Evolutionary conservation across 2,329 filamentous ascomycete species (phyloP), one percentile per base, ranked within the genome.

Genomic region (Penicillium sp.): DNA sequence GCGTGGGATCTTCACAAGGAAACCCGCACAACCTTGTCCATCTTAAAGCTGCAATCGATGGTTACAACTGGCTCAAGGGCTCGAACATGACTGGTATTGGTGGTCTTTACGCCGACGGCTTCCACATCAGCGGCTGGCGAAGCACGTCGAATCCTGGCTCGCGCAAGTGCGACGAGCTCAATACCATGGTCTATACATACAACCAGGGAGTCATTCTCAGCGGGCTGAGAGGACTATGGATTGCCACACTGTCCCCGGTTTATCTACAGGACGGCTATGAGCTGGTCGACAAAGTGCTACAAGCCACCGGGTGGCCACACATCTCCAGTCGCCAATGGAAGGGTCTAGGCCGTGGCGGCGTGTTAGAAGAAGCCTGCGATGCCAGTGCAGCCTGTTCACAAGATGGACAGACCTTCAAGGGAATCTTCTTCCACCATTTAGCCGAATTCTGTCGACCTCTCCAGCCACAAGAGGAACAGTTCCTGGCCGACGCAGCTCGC

Each of bases 161-260:
- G 52, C 86, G 83, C 0, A 80, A 84, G 58, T 97, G 93, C 71
- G 90, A 97, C 68, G 72, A 83, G 46, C 84, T 92, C 45, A 90
- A 96, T 71, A 85, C 92, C 62, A 93, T 92, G 86, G 88, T 96
- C 8, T 96, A 92, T 73, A 95, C 92, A 0, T 97, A 97, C 77
- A 97, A 97, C 74, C 93, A 97, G 72, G 93, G 92, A 21, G 91
- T 97, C 4, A 67, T 97, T 1, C 82, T 97, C 21, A 92, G 89
- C 4, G 92, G 91, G 11, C 83, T 91, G 51, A 84, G 90, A 32
- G 89, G 87, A 1, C 80, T 97, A 0, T 97, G 89, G 84, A 82
- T 89, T 57, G 86, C 85, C 13, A 96, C 90, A 0, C 88, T 88
- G 11, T 82, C 85, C n/a, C 71, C 77, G 2, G 79, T 76, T 1